phyloP scores from a whole-genome alignment of 1,139 yeast species.

The Zygoascus sp. region DNA sequence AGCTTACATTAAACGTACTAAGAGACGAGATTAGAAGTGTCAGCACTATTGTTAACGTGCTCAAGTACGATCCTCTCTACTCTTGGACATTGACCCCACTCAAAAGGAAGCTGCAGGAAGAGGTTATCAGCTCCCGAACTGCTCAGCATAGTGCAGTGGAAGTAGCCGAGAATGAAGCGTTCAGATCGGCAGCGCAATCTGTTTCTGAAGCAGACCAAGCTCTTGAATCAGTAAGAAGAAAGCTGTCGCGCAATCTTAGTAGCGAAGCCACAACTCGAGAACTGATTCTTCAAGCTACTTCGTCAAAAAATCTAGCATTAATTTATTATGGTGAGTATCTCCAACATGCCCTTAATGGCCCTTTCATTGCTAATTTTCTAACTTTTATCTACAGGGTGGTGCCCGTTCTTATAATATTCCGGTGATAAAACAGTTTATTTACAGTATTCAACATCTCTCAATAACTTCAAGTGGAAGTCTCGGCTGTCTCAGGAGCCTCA shows the following conservation, averaged over 20 bases:
- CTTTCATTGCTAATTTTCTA: not conserved
- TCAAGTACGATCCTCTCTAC: conserved; percentile 89
- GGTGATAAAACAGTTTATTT: conserved; percentile 6
- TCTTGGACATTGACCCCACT: conserved; percentile 79
- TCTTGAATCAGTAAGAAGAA: conserved; percentile 63
- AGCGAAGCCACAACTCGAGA: conserved; percentile 82
- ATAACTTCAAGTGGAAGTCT: not conserved
- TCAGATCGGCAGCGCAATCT: conserved; percentile 11
- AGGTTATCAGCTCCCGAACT: not conserved
- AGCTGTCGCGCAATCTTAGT: conserved; percentile 68
- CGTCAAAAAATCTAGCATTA: conserved; percentile 60
- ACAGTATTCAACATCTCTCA: conserved; percentile 8
- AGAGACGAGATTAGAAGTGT: conserved; percentile 65
- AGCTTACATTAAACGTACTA: conserved; percentile 65
- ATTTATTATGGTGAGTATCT: conserved; percentile 76
- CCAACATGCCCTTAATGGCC: not conserved
- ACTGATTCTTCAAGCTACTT: conserved; percentile 71
- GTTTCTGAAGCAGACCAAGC: conserved; percentile 82
- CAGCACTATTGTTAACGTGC: conserved; percentile 74
- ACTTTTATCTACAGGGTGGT: conserved; percentile 15
- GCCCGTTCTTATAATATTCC: conserved; percentile 10
- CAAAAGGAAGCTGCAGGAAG: conserved; percentile 9
- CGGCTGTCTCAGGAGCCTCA: not conserved
- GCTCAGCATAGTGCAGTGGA: conserved; percentile 12
- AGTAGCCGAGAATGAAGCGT: conserved; percentile 14